Evolutionary conservation across 148 eudicot genomes (phyloP), one percentile per base, ranked within the genome.

Genomic region (Dysphania ambrosioides): DNA sequence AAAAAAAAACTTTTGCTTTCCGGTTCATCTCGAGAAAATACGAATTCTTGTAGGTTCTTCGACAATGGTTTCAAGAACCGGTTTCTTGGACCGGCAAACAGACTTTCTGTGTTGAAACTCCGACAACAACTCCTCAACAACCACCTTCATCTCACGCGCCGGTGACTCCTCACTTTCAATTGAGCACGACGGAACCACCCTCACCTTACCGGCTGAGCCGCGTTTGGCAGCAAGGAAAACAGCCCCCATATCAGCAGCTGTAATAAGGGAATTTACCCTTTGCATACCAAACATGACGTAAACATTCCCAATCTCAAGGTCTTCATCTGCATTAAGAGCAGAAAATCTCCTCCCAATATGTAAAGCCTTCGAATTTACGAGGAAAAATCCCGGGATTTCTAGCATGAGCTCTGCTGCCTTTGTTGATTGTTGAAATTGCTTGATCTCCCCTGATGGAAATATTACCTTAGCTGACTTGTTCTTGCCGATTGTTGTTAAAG

Each of bases 341-440:
- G 85, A 72, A 69, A 95, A 87, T 69, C 97, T 44, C 40, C 82
- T 71, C 0, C 96, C 93, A 23, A 84, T 75, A 4, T 83, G 85
- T 6, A 95, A 81, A 5, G 91, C 83, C 35, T 26, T 75, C 0
- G 92, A 82, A 71, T 87, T 83, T 9, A 85, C 89, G 4, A 95
- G 57, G 71, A 95, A 95, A 61, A 29, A 83, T 21, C 78, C 84
- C 0, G 97, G 98, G 0, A 81, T 74, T 36, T 95, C 98, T 18
- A 95, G 74, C 98, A 95, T 95, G 23, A 90, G 75, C 67, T 95
- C 98, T 0, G 97, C 98, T 0, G 93, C 97, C 29, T 88, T 90
- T 2, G 63, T 75, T 0, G 87, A 83, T 51, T 88, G 77, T 21
- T 81, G 30, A 71, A 90, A 79, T 8, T 79, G 83, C 21, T 82